phyloP scores from a whole-genome alignment of 306 rosid genomes.

The Abrus precatorius region DNA sequence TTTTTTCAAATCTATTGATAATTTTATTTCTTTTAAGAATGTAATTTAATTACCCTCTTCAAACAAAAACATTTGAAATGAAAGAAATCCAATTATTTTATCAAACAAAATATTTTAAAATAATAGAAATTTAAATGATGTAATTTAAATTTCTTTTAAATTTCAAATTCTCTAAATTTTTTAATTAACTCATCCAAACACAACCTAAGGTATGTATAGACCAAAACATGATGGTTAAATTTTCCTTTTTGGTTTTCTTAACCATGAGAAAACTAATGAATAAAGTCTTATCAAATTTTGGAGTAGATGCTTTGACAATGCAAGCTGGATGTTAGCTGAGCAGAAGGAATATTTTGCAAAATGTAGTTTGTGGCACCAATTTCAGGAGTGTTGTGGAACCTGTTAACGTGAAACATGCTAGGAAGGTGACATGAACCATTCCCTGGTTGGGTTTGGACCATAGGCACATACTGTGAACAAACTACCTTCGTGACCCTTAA shows the following conservation, averaged over 20 bases:
- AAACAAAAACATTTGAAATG: too few relatives aligned
- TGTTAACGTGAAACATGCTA: conserved; percentile 10
- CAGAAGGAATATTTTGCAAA: background rate
- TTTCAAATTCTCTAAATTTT: too few relatives aligned
- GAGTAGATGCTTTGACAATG: conserved; percentile 8
- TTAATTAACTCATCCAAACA: too few relatives aligned
- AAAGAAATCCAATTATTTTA: too few relatives aligned
- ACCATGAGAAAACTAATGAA: background rate
- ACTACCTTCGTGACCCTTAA: background rate
- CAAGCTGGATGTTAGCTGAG: background rate
- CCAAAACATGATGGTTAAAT: background rate
- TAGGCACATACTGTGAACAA: background rate
- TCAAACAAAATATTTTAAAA: too few relatives aligned
- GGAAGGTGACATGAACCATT: background rate
- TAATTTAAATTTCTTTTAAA: too few relatives aligned
- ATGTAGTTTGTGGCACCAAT: conserved; percentile 9
- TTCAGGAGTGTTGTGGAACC: background rate
- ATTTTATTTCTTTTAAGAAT: too few relatives aligned
- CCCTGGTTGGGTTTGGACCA: background rate
- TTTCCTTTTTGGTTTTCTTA: background rate
- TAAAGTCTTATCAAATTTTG: background rate
- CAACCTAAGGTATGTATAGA: too few relatives aligned
- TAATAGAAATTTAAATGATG: too few relatives aligned
- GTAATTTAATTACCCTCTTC: too few relatives aligned
- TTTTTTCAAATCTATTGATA: too few relatives aligned